A percentile compares a stretch with the other conserved stretches of the same genome.
phyloP scores from a whole-genome alignment of 352 stramenopile genomes.

The Peronospora belbahrii region DNA sequence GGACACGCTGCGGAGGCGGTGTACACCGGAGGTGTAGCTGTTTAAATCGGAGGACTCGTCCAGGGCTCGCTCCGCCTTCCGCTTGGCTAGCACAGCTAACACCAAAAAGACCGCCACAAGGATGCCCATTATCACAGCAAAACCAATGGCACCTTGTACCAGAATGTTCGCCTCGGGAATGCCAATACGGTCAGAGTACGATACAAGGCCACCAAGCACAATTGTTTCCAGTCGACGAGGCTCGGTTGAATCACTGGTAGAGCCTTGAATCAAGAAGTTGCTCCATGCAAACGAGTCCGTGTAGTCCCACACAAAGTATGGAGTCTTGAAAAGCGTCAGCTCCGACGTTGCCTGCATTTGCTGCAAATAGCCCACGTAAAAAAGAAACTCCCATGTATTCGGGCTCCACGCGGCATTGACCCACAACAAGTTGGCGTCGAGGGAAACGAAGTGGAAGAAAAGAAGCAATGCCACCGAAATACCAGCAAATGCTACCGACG shows the following conservation, averaged over 20 bases:
- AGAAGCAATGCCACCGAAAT: conserved; percentile 52
- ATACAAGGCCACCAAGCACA: conserved; percentile 45
- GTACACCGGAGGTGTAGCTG: conserved; percentile 32
- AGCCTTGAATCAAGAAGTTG: conserved; percentile 44
- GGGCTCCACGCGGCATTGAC: conserved; percentile 46
- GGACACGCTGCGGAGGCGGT: conserved; percentile 47
- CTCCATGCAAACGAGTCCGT: conserved; percentile 66
- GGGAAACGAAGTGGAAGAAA: conserved; percentile 54
- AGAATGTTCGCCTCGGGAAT: conserved; percentile 43
- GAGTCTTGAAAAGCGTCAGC: conserved; percentile 52
- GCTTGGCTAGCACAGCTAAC: conserved; percentile 42
- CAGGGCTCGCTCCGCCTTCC: conserved; percentile 37
- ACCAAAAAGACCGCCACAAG: conserved; percentile 45
- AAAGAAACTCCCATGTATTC: conserved; percentile 70
- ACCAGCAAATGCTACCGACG: conserved; percentile 46
- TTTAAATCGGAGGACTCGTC: conserved; percentile 32
- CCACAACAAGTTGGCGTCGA: conserved; percentile 39
- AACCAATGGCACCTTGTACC: conserved; percentile 26
- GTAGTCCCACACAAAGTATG: conserved; percentile 62
- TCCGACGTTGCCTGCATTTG: conserved; percentile 56
- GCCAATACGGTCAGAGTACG: conserved; percentile 48
- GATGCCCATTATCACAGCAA: conserved; percentile 37
- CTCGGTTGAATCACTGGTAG: conserved; percentile 6
- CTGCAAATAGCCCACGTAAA: conserved; percentile 65
- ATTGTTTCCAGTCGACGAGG: conserved; percentile 49